Conservation (phyloP, 768 basidiomycete genomes). For the Termitomyces sp. region DNA sequence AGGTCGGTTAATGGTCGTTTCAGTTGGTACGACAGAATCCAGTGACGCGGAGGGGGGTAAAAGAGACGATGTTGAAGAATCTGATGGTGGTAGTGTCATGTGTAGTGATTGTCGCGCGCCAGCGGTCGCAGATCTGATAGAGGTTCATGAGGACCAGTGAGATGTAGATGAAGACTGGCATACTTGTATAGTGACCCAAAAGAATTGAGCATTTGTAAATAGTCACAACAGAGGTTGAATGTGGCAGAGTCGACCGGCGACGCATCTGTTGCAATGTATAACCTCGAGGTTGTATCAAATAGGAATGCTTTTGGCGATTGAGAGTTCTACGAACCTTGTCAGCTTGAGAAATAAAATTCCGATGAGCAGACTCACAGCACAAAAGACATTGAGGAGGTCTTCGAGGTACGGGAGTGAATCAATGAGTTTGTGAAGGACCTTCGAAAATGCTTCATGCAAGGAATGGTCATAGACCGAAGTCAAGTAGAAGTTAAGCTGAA, state of each 20-base stretch:
- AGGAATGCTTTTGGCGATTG: slow-evolving; percentile 92
- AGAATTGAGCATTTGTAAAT: slow-evolving; percentile 79
- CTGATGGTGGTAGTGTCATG: slow-evolving; percentile 20
- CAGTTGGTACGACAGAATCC: slow-evolving; percentile 14
- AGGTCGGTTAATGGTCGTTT: not conserved
- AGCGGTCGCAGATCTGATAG: slow-evolving; percentile 24
- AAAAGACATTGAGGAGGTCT: slow-evolving; percentile 81
- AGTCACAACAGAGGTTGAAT: slow-evolving; percentile 87
- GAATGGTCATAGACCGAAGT: slow-evolving; percentile 94
- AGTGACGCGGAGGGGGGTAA: slow-evolving; percentile 13
- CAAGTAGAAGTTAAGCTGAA: slow-evolving; percentile 81
- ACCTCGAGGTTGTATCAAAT: slow-evolving; percentile 78
- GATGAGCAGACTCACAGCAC: slow-evolving; percentile 46
- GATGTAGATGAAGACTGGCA: slow-evolving; percentile 8
- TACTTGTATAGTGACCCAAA: slow-evolving; percentile 87
- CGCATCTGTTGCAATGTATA: slow-evolving; percentile 92
- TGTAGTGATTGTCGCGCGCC: slow-evolving; percentile 21
- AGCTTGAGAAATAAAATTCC: not conserved
- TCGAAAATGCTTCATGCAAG: slow-evolving; percentile 87
- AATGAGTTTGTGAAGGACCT: slow-evolving; percentile 81
- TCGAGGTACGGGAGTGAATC: slow-evolving; percentile 84
- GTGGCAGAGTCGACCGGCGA: slow-evolving; percentile 88
- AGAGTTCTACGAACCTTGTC: slow-evolving; percentile 55
- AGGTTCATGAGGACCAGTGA: not conserved
- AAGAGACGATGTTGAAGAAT: slow-evolving; percentile 18